Percentiles rank a stretch among this genome's conserved stretches.
Conservation (phyloP, 495 filamentous ascomycete genomes). For the Aspergillus carlsbadensis region DNA sequence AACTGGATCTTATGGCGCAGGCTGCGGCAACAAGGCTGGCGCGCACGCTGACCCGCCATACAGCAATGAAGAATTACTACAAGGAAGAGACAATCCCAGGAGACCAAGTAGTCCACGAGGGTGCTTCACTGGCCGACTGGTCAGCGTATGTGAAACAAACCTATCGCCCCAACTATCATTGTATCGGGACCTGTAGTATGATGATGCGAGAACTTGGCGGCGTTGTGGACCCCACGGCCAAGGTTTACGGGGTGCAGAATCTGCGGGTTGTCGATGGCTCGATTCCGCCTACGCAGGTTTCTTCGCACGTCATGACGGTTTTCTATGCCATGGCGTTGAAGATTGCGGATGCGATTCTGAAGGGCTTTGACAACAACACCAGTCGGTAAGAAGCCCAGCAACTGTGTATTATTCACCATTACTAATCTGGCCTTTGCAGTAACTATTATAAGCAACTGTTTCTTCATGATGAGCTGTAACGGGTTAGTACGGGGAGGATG, state of each 20-base stretch:
- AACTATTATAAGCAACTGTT: too few relatives aligned
- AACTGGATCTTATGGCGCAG: conserved; percentile 46
- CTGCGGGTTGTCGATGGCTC: conserved; percentile 47
- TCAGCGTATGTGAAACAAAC: conserved; percentile 20
- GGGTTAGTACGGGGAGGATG: too few relatives aligned
- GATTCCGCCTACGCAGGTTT: conserved; percentile 39
- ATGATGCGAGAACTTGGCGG: conserved; percentile 44
- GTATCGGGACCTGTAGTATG: conserved; percentile 49
- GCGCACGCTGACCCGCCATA: conserved; percentile 36
- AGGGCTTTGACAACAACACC: too few relatives aligned
- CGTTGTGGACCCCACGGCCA: conserved; percentile 43
- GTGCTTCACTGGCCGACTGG: conserved; percentile 49
- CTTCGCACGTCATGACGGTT: conserved; percentile 29
- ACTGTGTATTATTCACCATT: too few relatives aligned
- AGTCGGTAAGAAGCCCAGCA: too few relatives aligned
- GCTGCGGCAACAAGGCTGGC: conserved; percentile 49
- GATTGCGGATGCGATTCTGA: conserved; percentile 25
- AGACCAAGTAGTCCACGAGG: conserved; percentile 12
- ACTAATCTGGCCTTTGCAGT: too few relatives aligned
- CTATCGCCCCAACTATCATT: conserved; percentile 43
- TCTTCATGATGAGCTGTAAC: too few relatives aligned
- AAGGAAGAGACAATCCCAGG: conserved; percentile 48
- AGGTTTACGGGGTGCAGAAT: conserved; percentile 44
- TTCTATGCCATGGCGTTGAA: conserved; percentile 50
- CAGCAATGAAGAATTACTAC: conserved; percentile 29